Evolutionary conservation across 495 filamentous ascomycete species (phyloP), one percentile per base, ranked within the genome.

Genomic region (Neurospora hispaniola): DNA sequence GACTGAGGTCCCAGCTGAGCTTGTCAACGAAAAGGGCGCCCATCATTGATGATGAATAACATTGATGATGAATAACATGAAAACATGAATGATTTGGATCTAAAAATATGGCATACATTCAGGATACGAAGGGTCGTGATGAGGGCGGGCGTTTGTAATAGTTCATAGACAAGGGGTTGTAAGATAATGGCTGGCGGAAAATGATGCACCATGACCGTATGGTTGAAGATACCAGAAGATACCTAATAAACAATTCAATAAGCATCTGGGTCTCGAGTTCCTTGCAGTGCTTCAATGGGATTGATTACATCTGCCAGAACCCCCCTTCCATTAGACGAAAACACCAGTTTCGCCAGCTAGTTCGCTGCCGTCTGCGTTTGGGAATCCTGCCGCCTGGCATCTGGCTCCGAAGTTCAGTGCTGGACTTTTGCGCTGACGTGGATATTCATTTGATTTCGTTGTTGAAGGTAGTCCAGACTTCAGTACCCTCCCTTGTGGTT

Each of bases 401-500:
- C 86, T 5, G 91, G 91, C 4, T 90, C 89, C 77, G 90, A 92
- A 68, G 86, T 91, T 70, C 89, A 91, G 73, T 79, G 84, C 10
- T 94, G 91, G 90, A 85, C 88, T 0, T 93, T 92, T 73, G 79
- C 92, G 18, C 90, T 90, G 5, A 85, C 85, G 69, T 78, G 80
- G 90, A 92, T 74, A 88, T 93, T 73, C 80, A 82, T 70, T 89
- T 40, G 42, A 46, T 2, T 27, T 20, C 48, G 48, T 59, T 54
- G 71, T 72, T 48, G 14, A 71, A 73, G 3, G 77, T 75, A 78
- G 80, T 0, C 78, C 88, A 5, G 78, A 84, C 35, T 90, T 88
- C 72, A 59, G 70, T 11, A 70, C 74, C 23, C 71, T 79, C 8
- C 85, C 86, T 5, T 85, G 82, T 2, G 39, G n/a, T 7, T 11